Percentiles rank a stretch among this genome's conserved stretches.
phyloP scores from a whole-genome alignment of 495 filamentous ascomycete genomes.

The Daldinia bambusicola region DNA sequence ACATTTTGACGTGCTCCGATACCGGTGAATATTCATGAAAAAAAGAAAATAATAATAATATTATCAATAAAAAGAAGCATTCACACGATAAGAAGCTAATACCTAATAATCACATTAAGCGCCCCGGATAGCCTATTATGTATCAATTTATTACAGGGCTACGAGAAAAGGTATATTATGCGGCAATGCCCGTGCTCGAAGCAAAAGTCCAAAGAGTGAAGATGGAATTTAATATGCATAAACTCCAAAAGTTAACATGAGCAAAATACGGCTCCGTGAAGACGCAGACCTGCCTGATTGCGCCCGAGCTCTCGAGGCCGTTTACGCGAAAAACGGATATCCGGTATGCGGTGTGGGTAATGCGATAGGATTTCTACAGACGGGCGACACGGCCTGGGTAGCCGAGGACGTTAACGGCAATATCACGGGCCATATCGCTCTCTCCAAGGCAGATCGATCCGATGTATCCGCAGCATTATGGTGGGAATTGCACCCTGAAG shows the following conservation, averaged over 20 bases:
- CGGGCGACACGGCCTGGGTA: neutral
- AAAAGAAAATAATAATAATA: too few relatives aligned
- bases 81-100: neutral
- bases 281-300: neutral
- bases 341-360: neutral
- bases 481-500: neutral
- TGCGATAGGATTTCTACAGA: slow-evolving; percentile 4
- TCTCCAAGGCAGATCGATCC: neutral
- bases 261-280: slow-evolving; percentile 2
- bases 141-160: neutral
- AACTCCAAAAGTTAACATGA: slow-evolving; percentile 1
- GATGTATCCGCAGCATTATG: neutral
- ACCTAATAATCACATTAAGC: neutral
- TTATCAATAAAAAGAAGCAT: neutral
- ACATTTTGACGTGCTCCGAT: neutral
- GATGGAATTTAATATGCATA: neutral
- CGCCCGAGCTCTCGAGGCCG: neutral
- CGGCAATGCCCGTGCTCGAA: neutral
- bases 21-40: neutral
- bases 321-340: slow-evolving; percentile 2
- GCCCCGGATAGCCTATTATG: neutral
- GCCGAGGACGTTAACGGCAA: neutral
- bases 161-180: neutral
- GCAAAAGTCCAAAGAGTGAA: neutral
- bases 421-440: slow-evolving; percentile 4